Percentiles rank a stretch among this genome's conserved stretches.
Evolutionary conservation across 345 rosid species (phyloP).

Genomic region (Eucalyptus pauciflora): DNA sequence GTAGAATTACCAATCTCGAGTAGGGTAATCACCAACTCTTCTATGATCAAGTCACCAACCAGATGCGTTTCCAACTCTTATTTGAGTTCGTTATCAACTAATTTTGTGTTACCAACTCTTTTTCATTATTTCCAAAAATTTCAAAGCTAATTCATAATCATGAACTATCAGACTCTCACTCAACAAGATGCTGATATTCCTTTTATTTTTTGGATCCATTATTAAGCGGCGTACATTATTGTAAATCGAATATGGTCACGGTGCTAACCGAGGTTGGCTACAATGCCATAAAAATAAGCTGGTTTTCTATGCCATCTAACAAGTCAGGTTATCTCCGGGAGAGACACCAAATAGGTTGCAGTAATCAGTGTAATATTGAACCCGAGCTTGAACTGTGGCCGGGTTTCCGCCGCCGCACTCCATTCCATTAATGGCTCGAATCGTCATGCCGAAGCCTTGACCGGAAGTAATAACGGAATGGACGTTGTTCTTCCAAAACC

Average conservation of each 20-base stretch:
- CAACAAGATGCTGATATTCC: background rate
- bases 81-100: too few relatives aligned
- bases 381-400: conserved; percentile 18
- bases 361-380: conserved; percentile 5
- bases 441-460: conserved; percentile 44
- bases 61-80: too few relatives aligned
- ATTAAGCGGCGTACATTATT: background rate
- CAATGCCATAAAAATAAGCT: too few relatives aligned
- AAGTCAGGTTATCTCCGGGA: background rate
- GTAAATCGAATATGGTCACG: background rate
- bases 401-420: conserved; percentile 29
- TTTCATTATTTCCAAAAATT: too few relatives aligned
- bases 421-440: conserved; percentile 27
- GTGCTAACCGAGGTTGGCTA: background rate
- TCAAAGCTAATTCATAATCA: background rate
- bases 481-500: conserved; percentile 48
- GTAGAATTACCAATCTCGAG: too few relatives aligned
- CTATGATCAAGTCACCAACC: background rate
- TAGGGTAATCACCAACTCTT: too few relatives aligned
- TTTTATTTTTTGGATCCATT: background rate
- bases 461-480: conserved; percentile 8
- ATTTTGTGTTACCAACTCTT: background rate
- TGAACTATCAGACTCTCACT: background rate
- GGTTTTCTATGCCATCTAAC: background rate
- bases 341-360: background rate